phyloP scores from a whole-genome alignment of 2,329 filamentous ascomycete genomes.

The Penicillium sclerotigenum region DNA sequence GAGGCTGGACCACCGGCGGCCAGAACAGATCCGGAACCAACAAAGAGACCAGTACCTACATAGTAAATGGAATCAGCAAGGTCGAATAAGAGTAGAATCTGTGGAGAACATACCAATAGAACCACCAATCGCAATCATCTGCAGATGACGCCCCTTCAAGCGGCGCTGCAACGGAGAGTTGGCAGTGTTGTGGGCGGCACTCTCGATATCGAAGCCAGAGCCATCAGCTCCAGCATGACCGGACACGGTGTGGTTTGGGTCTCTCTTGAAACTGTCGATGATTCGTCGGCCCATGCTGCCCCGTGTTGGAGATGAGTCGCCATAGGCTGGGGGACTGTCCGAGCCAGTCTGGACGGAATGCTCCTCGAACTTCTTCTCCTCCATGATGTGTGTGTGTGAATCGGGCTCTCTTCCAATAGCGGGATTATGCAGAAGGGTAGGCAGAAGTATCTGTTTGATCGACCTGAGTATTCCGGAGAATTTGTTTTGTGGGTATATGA shows the following conservation, averaged over 20 bases:
- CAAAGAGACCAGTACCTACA: slow-evolving; percentile 76
- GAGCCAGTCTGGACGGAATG: slow-evolving; percentile 19
- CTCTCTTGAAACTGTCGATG: slow-evolving; percentile 45
- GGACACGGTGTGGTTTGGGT: slow-evolving; percentile 41
- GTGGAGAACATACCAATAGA: slow-evolving; percentile 63
- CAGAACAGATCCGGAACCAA: slow-evolving; percentile 72
- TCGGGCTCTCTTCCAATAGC: not conserved
- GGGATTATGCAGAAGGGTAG: not conserved
- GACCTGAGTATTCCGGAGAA: not conserved
- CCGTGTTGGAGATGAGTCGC: slow-evolving; percentile 27
- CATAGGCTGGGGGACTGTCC: slow-evolving; percentile 32
- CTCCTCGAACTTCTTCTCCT: slow-evolving; percentile 31
- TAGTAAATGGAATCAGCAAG: slow-evolving; percentile 12
- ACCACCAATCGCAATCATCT: slow-evolving; percentile 97
- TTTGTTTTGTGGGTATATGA: not conserved
- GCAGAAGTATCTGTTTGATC: not conserved
- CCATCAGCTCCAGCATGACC: slow-evolving; percentile 49
- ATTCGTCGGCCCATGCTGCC: slow-evolving; percentile 30
- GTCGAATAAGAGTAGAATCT: not conserved
- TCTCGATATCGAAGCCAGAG: slow-evolving; percentile 61
- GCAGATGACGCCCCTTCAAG: slow-evolving; percentile 79
- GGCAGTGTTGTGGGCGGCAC: slow-evolving; percentile 61
- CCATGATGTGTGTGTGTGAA: slow-evolving; percentile 24
- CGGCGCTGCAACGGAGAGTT: slow-evolving; percentile 71
- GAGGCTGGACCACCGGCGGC: slow-evolving; percentile 73